These are phyloP conservation scores for Chamaecyparis obtusa DNA, from an alignment of 75 land plant genomes.

Conservation along the genomic window DNA sequence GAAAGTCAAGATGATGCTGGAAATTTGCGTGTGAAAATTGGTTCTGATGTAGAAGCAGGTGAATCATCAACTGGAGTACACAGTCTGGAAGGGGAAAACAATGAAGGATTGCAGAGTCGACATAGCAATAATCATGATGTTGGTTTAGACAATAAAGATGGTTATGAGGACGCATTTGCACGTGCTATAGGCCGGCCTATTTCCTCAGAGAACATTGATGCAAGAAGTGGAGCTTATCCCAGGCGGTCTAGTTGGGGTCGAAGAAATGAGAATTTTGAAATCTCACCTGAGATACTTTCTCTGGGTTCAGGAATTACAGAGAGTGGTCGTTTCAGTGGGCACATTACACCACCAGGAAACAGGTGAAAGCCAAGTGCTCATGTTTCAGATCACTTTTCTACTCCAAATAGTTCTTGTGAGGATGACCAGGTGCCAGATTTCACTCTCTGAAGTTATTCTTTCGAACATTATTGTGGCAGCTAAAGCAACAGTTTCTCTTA, in stretches of 20 bases:
- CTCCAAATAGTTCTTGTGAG: neutral
- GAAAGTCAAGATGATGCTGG: neutral
- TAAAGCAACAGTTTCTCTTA: neutral
- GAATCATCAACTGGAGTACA: constrained; percentile 6
- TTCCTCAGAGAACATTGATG: constrained; percentile 7
- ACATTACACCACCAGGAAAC: constrained; percentile 5
- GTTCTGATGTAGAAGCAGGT: constrained; percentile 14
- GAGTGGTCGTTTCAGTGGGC: constrained; percentile 16
- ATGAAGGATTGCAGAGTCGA: neutral
- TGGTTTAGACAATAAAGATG: constrained; percentile 10
- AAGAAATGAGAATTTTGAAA: constrained; percentile 57
- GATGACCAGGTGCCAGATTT: constrained; percentile 5
- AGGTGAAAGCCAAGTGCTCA: neutral
- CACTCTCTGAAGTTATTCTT: neutral
- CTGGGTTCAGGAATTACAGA: constrained; percentile 26
- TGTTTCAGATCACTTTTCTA: constrained; percentile 1
- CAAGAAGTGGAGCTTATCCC: constrained; percentile 14
- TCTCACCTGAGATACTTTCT: constrained; percentile 37
- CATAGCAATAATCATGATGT: constrained; percentile 1
- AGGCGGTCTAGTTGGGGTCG: constrained; percentile 44
- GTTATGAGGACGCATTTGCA: constrained; percentile 22
- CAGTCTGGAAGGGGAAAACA: neutral
- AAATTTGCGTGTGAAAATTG: constrained; percentile 13
- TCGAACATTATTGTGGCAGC: neutral
- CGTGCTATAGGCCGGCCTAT: constrained; percentile 15